Evolutionary conservation across 345 rosid genomes (phyloP), one percentile per base, ranked within the genome.

Genomic region (Camelina hispida): DNA sequence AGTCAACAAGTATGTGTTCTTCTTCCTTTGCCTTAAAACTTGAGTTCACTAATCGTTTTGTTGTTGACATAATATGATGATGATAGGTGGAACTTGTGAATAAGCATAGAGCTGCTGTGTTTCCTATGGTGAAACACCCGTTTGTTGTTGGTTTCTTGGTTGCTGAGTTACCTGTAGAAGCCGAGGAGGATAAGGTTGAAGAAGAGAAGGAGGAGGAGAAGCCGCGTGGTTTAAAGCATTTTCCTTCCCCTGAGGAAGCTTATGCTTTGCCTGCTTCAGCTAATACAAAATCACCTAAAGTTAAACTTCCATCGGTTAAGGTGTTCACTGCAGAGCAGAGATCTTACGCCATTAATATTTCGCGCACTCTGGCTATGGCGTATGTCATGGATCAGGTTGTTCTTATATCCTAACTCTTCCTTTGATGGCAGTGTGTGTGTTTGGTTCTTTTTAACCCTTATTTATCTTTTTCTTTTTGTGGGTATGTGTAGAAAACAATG

Each of bases 341-440:
- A 80, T 79, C 80, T 11, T 88, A 86, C 81, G 96, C 96, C 10
- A 82, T 88, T 55, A 84, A 88, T 66, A 94, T 91, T 22, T 82
- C 91, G 18, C 84, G 79, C 25, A 81, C 96, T 71, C 80, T 89
- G 11, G 98, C 96, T 55, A 87, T 91, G 95, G 97, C 97, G 0
- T 89, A 94, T 81, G 96, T 93, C 34, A 88, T 93, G 97, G 98
- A 93, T 81, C 97, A 93, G 98, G 97, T 91, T 64, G 59, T 57
- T 69, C 48, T 12, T 23, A 12, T 54, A 6, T 59, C 14, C 35
- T 79, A 43, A 60, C 8, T 69, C 22, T 17, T 67, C 47, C 6
- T 10, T 62, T 63, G 74, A 57, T 72, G 51, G 20, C 42, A 6
- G 61, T 61, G 61, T 4, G 1, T 62, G 72, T 58, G 10, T 74